Percentiles rank a stretch among this genome's conserved stretches.
These are phyloP conservation scores for Xylaria sp. DNA, from an alignment of 2,329 filamentous ascomycete species.

Conservation along the genomic window DNA sequence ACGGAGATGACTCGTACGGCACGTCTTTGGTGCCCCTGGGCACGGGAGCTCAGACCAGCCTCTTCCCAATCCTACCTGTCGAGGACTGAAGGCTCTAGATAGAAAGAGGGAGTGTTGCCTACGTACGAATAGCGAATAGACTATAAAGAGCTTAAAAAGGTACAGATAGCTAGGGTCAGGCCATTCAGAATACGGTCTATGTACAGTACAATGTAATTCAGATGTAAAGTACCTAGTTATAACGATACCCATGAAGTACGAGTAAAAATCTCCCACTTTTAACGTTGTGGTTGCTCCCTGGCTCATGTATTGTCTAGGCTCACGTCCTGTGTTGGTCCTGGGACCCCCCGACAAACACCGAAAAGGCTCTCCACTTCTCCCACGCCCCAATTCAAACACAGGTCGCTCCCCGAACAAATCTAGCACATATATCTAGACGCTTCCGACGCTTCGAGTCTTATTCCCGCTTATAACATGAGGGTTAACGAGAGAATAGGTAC, in stretches of 20 bases:
- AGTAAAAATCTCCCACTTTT: background rate
- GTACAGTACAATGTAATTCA: background rate
- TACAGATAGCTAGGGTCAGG: background rate
- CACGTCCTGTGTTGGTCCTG: background rate
- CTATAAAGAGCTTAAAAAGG: constrained; percentile 1
- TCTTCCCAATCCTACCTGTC: constrained; percentile 59
- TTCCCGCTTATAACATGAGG: constrained; percentile 45
- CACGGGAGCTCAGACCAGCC: constrained; percentile 46
- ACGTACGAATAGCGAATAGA: background rate
- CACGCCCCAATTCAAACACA: background rate
- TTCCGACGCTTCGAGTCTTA: background rate
- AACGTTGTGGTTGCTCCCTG: background rate
- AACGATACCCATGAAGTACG: constrained; percentile 9
- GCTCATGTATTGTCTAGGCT: background rate
- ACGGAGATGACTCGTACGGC: constrained; percentile 75
- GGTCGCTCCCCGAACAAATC: background rate
- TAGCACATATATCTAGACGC: background rate
- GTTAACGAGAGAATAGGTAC: constrained; percentile 53
- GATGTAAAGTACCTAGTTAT: constrained; percentile 3
- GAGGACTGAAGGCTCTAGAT: constrained; percentile 44
- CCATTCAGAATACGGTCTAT: background rate
- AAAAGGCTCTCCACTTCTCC: constrained; percentile 10
- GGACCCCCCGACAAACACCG: background rate
- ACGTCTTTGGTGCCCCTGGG: constrained; percentile 42
- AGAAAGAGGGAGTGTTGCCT: constrained; percentile 24